Evolutionary conservation across 1,139 yeast species (phyloP), one percentile per base, ranked within the genome.

Genomic region (Casaregolazyma suthepensis): DNA sequence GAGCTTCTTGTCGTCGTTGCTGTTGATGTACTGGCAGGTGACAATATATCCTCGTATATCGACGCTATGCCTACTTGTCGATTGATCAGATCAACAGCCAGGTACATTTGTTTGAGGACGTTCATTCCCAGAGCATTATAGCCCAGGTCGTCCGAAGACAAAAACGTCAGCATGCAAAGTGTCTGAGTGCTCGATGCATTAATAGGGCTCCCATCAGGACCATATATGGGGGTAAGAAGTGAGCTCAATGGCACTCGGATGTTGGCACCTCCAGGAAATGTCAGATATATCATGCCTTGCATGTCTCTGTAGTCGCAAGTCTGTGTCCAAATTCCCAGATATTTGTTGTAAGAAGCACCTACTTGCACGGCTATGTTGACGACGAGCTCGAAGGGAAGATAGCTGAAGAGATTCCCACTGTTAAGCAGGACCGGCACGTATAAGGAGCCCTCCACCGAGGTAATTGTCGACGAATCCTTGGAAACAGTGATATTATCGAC

Each of bases 341-440:
- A 76, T 2, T 71, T 64, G 6, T 80, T 75, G 66, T 81, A 87
- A 58, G 76, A 78, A 0, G 96, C 96, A 62, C 85, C 84, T 22
- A 85, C 72, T 69, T 87, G 95, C 18, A 85, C 74, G 0, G 95
- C 93, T 44, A 88, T 68, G 61, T 81, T 80, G 50, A 87, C 76
- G 49, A 87, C 72, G 2, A 81, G 66, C 46, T 78, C 75, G 51
- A 79, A 71, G 0, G 96, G 96, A 48, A 87, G 67, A 62, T 74
- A 79, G 29, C 77, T 76, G 63, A 72, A 76, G n/a, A 71, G 59
- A 37, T 77, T 72, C 55, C 88, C 71, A 2, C 87, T 72, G 63
- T 87, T 93, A 26, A 87, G 65, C 10, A 86, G 56, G 0, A 84
- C 85, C 0, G 93, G 86, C 19, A 77, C 66, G 45, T 67, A 70